Percentiles rank a stretch among this genome's conserved stretches.
phyloP scores from a whole-genome alignment of 208 protist genomes.

The Trypanosoma lewisi region DNA sequence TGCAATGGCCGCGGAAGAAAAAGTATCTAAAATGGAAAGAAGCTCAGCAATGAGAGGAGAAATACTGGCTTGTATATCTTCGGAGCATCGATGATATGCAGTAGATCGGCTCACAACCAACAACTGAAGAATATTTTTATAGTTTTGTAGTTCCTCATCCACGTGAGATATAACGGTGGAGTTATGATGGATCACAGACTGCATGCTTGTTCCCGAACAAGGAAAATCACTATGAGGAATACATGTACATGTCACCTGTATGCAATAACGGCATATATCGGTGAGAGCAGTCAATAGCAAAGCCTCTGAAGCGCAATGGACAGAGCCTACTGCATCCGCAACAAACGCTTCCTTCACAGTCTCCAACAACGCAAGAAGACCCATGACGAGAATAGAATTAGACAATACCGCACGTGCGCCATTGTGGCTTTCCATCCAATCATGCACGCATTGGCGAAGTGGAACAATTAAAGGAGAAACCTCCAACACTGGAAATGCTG shows the following conservation, averaged over 20 bases:
- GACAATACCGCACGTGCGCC: slow-evolving; percentile 13
- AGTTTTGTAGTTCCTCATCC: slow-evolving; percentile 14
- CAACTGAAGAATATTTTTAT: slow-evolving; percentile 15
- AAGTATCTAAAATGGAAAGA: slow-evolving; percentile 27
- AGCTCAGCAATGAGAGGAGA: slow-evolving; percentile 31
- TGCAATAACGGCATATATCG: slow-evolving; percentile 27
- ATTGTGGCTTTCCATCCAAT: slow-evolving; percentile 26
- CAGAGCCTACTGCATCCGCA: neutral
- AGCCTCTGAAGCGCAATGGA: slow-evolving; percentile 16
- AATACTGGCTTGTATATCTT: slow-evolving; percentile 27
- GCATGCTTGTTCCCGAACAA: slow-evolving; percentile 16
- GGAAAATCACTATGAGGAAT: slow-evolving; percentile 10
- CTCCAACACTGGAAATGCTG: slow-evolving; percentile 14
- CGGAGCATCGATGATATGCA: slow-evolving; percentile 25
- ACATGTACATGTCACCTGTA: slow-evolving; percentile 19
- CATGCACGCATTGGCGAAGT: slow-evolving; percentile 21
- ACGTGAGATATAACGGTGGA: slow-evolving; percentile 6
- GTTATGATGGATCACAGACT: slow-evolving; percentile 23
- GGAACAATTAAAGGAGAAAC: slow-evolving; percentile 1
- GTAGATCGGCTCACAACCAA: slow-evolving; percentile 23
- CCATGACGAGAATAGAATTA: slow-evolving; percentile 8
- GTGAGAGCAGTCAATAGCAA: slow-evolving; percentile 22
- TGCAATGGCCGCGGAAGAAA: slow-evolving; percentile 6
- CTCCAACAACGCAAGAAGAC: slow-evolving; percentile 12
- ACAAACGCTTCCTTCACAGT: slow-evolving; percentile 4